Percentiles rank a stretch among this genome's conserved stretches.
Conservation (phyloP, 805 yeast species). For the Cyberlindnera saturnus region DNA sequence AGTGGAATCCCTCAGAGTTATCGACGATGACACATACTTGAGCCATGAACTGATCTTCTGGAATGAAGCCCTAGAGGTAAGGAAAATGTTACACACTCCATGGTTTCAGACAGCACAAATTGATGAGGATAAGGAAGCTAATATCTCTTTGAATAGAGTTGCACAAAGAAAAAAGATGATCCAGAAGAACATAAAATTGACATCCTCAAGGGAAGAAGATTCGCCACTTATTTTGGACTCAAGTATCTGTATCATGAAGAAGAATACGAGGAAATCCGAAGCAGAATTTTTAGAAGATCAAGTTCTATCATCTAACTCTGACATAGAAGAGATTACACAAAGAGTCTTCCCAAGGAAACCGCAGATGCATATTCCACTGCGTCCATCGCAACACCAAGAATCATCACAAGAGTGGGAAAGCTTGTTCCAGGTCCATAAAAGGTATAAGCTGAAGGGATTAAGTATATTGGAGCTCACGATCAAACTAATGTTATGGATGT, state of each 20-base stretch:
- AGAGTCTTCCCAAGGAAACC: conserved; percentile 3
- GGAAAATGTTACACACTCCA: conserved; percentile 24
- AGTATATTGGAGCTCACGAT: conserved; percentile 6
- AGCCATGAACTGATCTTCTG: conserved; percentile 32
- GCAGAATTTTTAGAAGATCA: conserved; percentile 13
- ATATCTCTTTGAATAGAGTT: conserved; percentile 1
- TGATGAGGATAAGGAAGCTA: conserved; percentile 1
- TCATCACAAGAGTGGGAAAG: not conserved
- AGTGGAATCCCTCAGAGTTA: conserved; percentile 22
- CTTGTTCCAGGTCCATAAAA: no score
- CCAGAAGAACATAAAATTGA: conserved; percentile 1
- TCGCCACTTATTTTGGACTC: conserved; percentile 14
- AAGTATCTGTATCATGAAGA: conserved; percentile 15
- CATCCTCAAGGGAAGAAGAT: not conserved
- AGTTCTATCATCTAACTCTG: conserved; percentile 5
- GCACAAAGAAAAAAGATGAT: conserved; percentile 5
- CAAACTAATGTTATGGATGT: conserved; percentile 20
- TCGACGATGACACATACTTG: conserved; percentile 21
- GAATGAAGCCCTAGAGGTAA: conserved; percentile 23
- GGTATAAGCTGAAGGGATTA: not conserved
- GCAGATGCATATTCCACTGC: no score
- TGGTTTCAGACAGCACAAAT: conserved; percentile 28
- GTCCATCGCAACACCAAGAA: not conserved
- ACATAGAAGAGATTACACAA: conserved; percentile 9
- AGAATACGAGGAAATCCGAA: conserved; percentile 1